Base-by-base conservation (phyloP, 257 asterid species). In the Mentha longifolia region DNA sequence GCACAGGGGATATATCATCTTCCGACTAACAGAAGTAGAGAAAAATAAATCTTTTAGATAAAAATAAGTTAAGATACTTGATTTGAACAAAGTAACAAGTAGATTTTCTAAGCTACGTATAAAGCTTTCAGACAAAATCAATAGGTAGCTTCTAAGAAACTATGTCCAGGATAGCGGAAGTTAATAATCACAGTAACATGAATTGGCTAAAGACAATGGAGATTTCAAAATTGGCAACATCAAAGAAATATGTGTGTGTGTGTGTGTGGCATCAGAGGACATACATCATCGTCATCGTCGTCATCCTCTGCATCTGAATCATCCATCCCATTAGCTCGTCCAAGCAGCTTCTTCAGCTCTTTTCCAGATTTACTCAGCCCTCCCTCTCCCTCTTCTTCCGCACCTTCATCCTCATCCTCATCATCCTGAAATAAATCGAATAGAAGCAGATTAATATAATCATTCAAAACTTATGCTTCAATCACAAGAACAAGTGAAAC, bases 321-420 rank as follows among this genome's bases (percentile, higher is more conserved):
- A 82, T 88, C 74, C 68, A 89, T 71, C 67, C 98, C 99, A 80
- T 88, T 88, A 72, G 98, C 69, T 81, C 85, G 84, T 72, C 99
- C 96, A 22, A 95, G 99, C 73, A 95, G 80, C 81, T 92, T 95
- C 79, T 92, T 87, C 88, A 95, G 79, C 87, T 95, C 99, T 80
- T 95, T 95, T 3, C 99, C 99, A 49, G 99, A 95, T 85, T 89
- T 92, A 87, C 98, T 95, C 74, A 95, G 66, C 47, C 95, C 94
- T 60, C 89, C 95, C 77, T 80, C 98, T 9, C 41, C 65, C 20
- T 73, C 77, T 68, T 92, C 95, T 72, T 85, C 99, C 30, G 80
- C 98, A 46, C 77, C 95, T 73, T 86, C 96, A 20, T 89, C 87
- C 80, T 89, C 98, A 62, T 93, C 98, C 35, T 92, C 99, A 0